Base-by-base conservation (phyloP, 2,329 filamentous ascomycete genomes). In the Arthrobotrys sinensis region DNA sequence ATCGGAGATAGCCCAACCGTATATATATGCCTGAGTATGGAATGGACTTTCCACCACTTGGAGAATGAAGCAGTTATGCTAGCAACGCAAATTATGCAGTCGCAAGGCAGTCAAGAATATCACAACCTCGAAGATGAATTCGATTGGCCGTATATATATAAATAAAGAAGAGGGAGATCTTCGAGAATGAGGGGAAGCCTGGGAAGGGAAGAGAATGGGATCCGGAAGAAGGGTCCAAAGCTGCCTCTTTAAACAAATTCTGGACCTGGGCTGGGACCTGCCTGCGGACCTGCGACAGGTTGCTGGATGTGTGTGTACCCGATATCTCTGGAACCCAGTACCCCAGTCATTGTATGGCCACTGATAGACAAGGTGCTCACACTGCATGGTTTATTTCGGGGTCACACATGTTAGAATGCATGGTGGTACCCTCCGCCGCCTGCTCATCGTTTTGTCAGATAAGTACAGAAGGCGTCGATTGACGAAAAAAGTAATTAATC, bases 161-260 rank as follows among this genome's bases (percentile, higher is more conserved):
- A 48, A 40, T 40, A 52, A 32, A 66, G 57, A 48, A 57, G 45
- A 55, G 21, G 34, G 40, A 16, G 50, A 57, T 68, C 55, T 60
- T 69, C 40, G 53, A 75, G 40, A 60, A 60, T 60, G 55, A 55
- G 70, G 43, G 34, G 45, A 57, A 45, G 63, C 16, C 38, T 53
- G 43, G 14, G 36, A 62, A 63, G 38, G 55, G 55, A 48, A 48
- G 50, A 38, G 24, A 32, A 34, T 46, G 21, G 36, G 52, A 65
- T 43, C 24, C 16, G 34, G 34, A 12, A n/a, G 36, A 63, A 71
- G 48, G 73, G 66, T 57, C 60, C 62, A 63, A 70, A 77, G 73
- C 73, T 71, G 73, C 73, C 73, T 77, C 73, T 77, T 77, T 77
- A 77, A 77, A 71, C 57, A 71, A 77, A 55, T 55, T 55, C 72